Conservation (phyloP, 164 flowering plant species). For the Sedum album region DNA sequence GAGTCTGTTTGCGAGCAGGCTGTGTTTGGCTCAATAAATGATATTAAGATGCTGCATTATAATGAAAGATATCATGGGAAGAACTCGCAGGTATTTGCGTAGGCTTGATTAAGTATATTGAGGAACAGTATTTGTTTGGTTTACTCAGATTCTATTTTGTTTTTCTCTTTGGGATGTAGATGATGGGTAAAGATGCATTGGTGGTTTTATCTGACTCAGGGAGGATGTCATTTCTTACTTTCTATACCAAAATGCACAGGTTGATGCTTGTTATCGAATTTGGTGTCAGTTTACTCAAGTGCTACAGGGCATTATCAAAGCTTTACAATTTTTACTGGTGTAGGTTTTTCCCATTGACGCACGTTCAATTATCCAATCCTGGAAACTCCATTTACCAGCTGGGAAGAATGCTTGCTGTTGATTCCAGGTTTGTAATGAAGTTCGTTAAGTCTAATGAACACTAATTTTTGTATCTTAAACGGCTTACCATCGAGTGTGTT, state of each 20-base stretch:
- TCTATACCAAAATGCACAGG: conserved; percentile 96
- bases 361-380: conserved; percentile 66
- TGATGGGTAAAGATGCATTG: conserved; percentile 61
- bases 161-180: conserved; percentile 26
- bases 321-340: conserved; percentile 11
- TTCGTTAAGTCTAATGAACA: background rate
- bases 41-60: conserved; percentile 64
- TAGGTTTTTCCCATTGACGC: conserved; percentile 76
- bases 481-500: background rate
- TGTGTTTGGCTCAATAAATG: conserved; percentile 88
- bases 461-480: background rate
- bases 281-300: background rate
- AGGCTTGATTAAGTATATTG: background rate
- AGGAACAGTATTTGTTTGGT: background rate
- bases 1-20: conserved; percentile 87
- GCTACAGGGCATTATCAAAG: background rate
- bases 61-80: conserved; percentile 36
- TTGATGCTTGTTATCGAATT: conserved; percentile 16
- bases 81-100: conserved; percentile 67
- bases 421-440: conserved; percentile 48
- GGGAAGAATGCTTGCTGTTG: conserved; percentile 83
- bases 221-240: conserved; percentile 75
- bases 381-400: conserved; percentile 77
- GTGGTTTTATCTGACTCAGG: conserved; percentile 89
- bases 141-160: background rate